A percentile compares a stretch with the other conserved stretches of the same genome.
Evolutionary conservation across 371 early-diverging fungal species (phyloP).

Genomic region (Mucor piriformis): DNA sequence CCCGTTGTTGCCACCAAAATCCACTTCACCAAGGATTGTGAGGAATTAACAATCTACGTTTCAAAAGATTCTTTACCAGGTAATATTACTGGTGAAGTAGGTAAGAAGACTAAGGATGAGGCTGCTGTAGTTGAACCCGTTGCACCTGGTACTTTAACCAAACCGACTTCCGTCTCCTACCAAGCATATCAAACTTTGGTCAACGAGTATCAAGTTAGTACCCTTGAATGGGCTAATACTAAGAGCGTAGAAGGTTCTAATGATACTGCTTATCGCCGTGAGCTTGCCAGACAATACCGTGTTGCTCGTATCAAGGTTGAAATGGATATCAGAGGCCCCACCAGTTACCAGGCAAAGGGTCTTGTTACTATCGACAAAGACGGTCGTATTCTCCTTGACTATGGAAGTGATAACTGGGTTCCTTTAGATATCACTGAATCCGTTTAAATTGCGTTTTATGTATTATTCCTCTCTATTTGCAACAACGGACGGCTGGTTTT

Average conservation of each 20-base stretch:
- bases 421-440: constrained; percentile 35
- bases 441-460: constrained; percentile 19
- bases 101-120: constrained; percentile 34
- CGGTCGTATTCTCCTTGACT: constrained; percentile 29
- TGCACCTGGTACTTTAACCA: constrained; percentile 27
- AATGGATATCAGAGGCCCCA: constrained; percentile 27
- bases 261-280: constrained; percentile 14
- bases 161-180: constrained; percentile 24
- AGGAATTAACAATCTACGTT: constrained; percentile 68
- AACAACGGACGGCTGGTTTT: neutral
- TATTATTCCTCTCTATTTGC: neutral
- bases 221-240: constrained; percentile 30
- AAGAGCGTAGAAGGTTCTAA: constrained; percentile 14
- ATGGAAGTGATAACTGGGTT: constrained; percentile 23
- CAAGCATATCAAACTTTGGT: constrained; percentile 24
- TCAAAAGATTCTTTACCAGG: constrained; percentile 36
- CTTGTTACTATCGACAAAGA: constrained; percentile 15
- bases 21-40: constrained; percentile 69
- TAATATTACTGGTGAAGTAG: constrained; percentile 33
- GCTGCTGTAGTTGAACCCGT: constrained; percentile 24
- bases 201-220: constrained; percentile 24
- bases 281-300: constrained; percentile 30
- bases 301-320: constrained; percentile 29
- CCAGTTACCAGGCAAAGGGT: constrained; percentile 31
- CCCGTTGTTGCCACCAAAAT: constrained; percentile 91